phyloP scores from a whole-genome alignment of 2,329 filamentous ascomycete species.

The Dothideomycetes sp. region DNA sequence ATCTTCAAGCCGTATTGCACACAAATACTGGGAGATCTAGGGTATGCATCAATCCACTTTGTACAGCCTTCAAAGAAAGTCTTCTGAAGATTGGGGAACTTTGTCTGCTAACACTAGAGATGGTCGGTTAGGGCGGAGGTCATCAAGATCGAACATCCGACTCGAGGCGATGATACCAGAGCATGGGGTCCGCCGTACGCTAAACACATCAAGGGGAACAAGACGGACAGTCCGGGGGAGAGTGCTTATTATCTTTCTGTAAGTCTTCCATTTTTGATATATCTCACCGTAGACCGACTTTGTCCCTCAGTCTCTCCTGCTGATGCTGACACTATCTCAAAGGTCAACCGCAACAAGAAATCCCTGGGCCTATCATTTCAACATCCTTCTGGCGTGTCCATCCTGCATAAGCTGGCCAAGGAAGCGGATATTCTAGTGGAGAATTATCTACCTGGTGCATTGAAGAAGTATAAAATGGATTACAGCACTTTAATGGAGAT shows the following conservation, averaged over 20 bases:
- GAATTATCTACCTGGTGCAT: slow-evolving; percentile 83
- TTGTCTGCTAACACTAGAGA: not conserved
- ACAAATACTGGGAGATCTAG: slow-evolving; percentile 89
- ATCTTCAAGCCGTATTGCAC: slow-evolving; percentile 76
- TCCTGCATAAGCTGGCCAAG: slow-evolving; percentile 73
- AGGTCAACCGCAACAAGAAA: slow-evolving; percentile 97
- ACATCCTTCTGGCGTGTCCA: slow-evolving; percentile 68
- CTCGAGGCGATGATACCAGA: slow-evolving; percentile 81
- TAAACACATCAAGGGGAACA: slow-evolving; percentile 52
- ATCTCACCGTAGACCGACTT: not conserved
- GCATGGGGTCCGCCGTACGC: slow-evolving; percentile 97
- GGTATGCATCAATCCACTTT: slow-evolving; percentile 47
- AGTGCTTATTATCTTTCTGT: slow-evolving; percentile 91
- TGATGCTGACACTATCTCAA: not conserved
- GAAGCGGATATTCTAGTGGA: slow-evolving; percentile 90
- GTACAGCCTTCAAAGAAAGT: slow-evolving; percentile 16
- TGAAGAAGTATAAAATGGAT: slow-evolving; percentile 87
- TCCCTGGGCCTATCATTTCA: slow-evolving; percentile 88
- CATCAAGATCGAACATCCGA: slow-evolving; percentile 94
- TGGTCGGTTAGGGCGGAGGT: slow-evolving; percentile 63
- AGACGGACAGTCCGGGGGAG: slow-evolving; percentile 58
- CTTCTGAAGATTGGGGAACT: slow-evolving; percentile 17
- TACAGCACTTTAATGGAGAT: slow-evolving; percentile 69
- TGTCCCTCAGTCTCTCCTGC: not conserved
- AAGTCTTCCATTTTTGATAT: slow-evolving; percentile 21